Evolutionary conservation across 345 rosid species (phyloP).

Genomic region (Litchi chinensis): DNA sequence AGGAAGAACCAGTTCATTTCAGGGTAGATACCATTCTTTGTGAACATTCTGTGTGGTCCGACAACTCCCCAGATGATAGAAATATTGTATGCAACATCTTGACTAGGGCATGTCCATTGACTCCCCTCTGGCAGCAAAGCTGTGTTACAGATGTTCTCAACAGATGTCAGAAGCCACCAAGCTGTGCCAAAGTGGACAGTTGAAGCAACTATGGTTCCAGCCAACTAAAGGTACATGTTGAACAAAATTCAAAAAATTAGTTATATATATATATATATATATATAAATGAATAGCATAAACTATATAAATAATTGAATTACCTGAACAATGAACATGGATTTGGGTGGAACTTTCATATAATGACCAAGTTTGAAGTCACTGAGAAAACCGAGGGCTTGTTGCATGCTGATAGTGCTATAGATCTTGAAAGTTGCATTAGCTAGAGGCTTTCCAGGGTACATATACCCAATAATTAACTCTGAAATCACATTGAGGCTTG

Average conservation of each 20-base stretch:
- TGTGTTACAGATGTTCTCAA: slow-evolving; percentile 41
- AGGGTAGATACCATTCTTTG: slow-evolving; percentile 41
- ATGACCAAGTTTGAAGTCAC: slow-evolving; percentile 63
- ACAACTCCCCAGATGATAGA: slow-evolving; percentile 68
- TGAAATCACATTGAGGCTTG: slow-evolving; percentile 46
- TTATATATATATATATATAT: neutral
- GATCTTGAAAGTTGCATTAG: slow-evolving; percentile 52
- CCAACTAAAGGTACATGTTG: slow-evolving; percentile 26
- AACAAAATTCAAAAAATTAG: neutral
- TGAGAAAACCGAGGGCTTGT: slow-evolving; percentile 49
- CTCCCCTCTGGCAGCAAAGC: slow-evolving; percentile 41
- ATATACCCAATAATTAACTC: slow-evolving; percentile 61
- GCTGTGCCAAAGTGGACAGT: slow-evolving; percentile 48
- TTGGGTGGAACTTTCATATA: slow-evolving; percentile 64
- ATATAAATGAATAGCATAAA: neutral
- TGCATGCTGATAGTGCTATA: slow-evolving; percentile 48
- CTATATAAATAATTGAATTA: slow-evolving; percentile 7
- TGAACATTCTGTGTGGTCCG: slow-evolving; percentile 52
- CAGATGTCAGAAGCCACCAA: slow-evolving; percentile 56
- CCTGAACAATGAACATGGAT: slow-evolving; percentile 63
- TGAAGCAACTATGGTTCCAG: slow-evolving; percentile 46
- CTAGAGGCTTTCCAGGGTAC: slow-evolving; percentile 57
- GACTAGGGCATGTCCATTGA: slow-evolving; percentile 61
- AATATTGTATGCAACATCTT: slow-evolving; percentile 51
- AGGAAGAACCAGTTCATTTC: slow-evolving; percentile 61